Conservation (phyloP, 805 yeast genomes). For the Schwanniomyces polymorphus region DNA sequence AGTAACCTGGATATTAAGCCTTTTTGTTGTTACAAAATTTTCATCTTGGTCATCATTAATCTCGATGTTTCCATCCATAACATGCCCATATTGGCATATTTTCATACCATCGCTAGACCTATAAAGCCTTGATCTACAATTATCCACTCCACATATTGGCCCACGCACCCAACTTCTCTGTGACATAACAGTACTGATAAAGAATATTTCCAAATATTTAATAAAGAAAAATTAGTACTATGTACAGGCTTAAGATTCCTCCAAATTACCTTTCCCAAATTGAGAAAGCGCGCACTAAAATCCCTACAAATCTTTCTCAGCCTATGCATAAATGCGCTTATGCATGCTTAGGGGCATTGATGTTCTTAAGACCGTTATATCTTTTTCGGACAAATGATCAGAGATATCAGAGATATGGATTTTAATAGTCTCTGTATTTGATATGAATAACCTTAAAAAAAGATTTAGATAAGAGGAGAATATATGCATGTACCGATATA, state of each 20-base stretch:
- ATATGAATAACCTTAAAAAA: too few species aligned
- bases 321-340: too few species aligned
- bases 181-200: slow-evolving; percentile 3
- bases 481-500: too few species aligned
- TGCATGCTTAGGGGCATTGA: too few species aligned
- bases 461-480: too few species aligned
- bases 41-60: slow-evolving; percentile 82
- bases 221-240: background rate
- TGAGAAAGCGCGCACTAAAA: too few species aligned
- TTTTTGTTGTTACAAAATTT: slow-evolving; percentile 47
- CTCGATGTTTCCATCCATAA: slow-evolving; percentile 76
- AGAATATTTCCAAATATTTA: background rate
- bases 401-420: too few species aligned
- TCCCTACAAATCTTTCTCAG: too few species aligned
- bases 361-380: too few species aligned
- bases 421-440: too few species aligned
- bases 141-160: slow-evolving; percentile 83
- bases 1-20: slow-evolving; percentile 47
- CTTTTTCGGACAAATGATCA: too few species aligned
- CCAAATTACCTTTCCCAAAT: too few species aligned
- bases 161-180: slow-evolving; percentile 58
- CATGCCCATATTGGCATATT: slow-evolving; percentile 91
- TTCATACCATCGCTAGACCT: slow-evolving; percentile 71
- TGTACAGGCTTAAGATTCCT: background rate
- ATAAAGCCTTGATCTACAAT: slow-evolving; percentile 81